phyloP scores from a whole-genome alignment of 2,329 filamentous ascomycete species.

The Diaporthe sp. region DNA sequence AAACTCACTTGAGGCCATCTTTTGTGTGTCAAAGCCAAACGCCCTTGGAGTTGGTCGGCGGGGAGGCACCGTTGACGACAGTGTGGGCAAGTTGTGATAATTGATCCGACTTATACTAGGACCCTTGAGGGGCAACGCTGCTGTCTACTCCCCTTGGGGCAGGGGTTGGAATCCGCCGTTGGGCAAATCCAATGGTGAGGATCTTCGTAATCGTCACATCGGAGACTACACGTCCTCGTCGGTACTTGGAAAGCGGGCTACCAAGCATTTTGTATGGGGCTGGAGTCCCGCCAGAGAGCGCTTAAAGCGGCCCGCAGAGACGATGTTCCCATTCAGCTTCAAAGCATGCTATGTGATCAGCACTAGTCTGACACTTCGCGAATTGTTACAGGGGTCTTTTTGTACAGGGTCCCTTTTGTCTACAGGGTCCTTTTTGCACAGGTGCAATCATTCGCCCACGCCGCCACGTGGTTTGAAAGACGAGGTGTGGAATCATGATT shows the following conservation, averaged over 20 bases:
- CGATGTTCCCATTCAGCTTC: neutral
- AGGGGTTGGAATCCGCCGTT: too few species aligned
- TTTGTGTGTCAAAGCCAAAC: neutral
- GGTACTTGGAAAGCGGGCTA: too few species aligned
- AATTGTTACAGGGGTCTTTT: neutral
- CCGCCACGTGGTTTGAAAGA: neutral
- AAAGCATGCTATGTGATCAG: neutral
- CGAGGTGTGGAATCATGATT: too few species aligned
- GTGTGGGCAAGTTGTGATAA: neutral
- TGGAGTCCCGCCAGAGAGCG: neutral
- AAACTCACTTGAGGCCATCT: slow-evolving; percentile 1
- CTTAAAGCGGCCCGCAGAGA: neutral
- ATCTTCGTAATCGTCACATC: neutral
- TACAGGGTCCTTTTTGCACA: neutral
- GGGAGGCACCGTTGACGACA: neutral
- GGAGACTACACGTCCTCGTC: too few species aligned
- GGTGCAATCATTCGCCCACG: neutral
- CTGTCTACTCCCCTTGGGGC: too few species aligned
- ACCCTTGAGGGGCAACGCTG: too few species aligned
- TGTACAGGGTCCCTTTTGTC: too few species aligned
- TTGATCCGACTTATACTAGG: too few species aligned
- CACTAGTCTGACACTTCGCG: neutral
- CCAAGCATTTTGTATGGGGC: neutral
- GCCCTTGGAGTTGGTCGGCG: neutral
- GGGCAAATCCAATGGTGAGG: neutral